Evolutionary conservation across 2,329 filamentous ascomycete species (phyloP).

Genomic region (Colletotrichum australisinense): DNA sequence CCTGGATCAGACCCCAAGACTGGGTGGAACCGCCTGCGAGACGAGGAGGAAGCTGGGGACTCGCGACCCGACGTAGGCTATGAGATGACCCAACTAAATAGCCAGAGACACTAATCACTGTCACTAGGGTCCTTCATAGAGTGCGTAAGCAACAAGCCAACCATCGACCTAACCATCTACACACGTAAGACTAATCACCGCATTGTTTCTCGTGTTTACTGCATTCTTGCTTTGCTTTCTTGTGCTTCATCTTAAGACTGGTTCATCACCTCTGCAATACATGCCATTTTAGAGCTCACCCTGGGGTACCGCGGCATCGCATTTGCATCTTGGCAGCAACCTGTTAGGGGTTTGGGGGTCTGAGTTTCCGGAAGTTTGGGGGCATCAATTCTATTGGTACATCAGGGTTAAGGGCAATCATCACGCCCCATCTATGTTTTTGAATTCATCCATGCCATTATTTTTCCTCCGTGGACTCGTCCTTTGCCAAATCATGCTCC

Average conservation of each 20-base stretch:
- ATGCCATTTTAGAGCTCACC: not conserved
- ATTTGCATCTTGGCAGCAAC: conserved; percentile 14
- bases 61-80: conserved; percentile 50
- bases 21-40: conserved; percentile 58
- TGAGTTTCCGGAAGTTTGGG: not conserved
- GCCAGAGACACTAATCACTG: conserved; percentile 31
- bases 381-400: conserved; percentile 37
- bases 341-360: not conserved
- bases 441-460: conserved; percentile 46
- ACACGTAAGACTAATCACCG: not conserved
- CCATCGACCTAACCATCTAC: conserved; percentile 1
- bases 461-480: conserved; percentile 77
- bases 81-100: conserved; percentile 46
- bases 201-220: not conserved
- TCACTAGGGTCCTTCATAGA: conserved; percentile 27
- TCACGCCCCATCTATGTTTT: conserved; percentile 35
- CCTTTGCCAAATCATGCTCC: conserved; percentile 95
- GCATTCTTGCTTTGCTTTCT: not conserved
- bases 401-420: conserved; percentile 31
- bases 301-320: not conserved
- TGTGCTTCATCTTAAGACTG: not conserved
- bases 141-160: conserved; percentile 15
- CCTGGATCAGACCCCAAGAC: conserved; percentile 50
- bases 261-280: not conserved
- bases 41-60: conserved; percentile 62